Base-by-base conservation (phyloP, 768 basidiomycete genomes). In the Suillus bovinus region DNA sequence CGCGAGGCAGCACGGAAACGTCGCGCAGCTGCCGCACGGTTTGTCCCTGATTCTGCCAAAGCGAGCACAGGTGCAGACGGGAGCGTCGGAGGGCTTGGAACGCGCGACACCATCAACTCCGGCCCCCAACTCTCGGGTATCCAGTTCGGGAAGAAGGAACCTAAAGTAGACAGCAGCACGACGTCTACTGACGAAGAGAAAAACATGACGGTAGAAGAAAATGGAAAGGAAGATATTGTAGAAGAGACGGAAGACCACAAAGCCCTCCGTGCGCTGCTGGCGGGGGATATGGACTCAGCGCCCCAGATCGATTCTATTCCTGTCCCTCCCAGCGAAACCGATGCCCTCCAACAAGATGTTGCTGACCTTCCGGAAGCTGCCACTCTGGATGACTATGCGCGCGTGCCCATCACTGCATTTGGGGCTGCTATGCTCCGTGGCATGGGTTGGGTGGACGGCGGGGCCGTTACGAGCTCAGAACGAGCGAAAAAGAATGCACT, bases 381-480 rank as follows among this genome's bases (percentile, higher is more conserved):
- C 1, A 86, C 91, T 0, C 76, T 91, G 20, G 88, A 91, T 0
- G 96, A 96, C 74, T 99, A 99, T 71, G 85, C 86, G 39, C 89
- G 94, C 22, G 86, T 98, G 0, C 97, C 97, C 0, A 88, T 99
- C 17, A 88, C 90, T 6, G 90, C 93, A 61, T 99, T 99, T 67
- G 96, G 97, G 7, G 88, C 91, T 5, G 97, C 97, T 8, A 83
- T 99, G 68, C 80, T 97, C 5, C 84, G 95, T 50, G 96, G 96
- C 0, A 99, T 99, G 97, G 96, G 96, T 3, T 98, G 94, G 94
- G 91, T 91, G 63, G 87, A 91, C 39, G 90, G 91, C 1, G 83
- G 83, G 4, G 86, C 88, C 5, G 92, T 91, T 3, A 81, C 87
- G 27, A 80, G 84, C 53, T 61, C 49, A 49, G 86, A 84, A 41